Percentiles rank a stretch among this genome's conserved stretches.
phyloP scores from a whole-genome alignment of 2,329 filamentous ascomycete species.

The Plenodomus lindquistii region DNA sequence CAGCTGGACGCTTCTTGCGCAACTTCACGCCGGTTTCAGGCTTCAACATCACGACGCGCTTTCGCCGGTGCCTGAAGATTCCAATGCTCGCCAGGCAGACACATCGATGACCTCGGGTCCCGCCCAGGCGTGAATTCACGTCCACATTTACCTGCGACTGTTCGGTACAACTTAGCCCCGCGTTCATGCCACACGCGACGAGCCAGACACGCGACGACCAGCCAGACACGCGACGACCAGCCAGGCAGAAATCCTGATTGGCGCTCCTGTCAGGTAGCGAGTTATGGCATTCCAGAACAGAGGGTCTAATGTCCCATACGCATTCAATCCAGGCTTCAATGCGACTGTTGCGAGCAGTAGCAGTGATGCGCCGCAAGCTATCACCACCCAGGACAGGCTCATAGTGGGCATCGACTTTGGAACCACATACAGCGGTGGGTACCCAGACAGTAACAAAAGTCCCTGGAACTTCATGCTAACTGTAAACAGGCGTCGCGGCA shows the following conservation, averaged over 20 bases:
- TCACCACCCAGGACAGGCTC: slow-evolving; percentile 59
- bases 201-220: slow-evolving; percentile 1
- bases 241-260: slow-evolving; percentile 3
- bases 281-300: slow-evolving; percentile 29
- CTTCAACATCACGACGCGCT: slow-evolving; percentile 22
- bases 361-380: slow-evolving; percentile 13
- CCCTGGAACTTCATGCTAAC: slow-evolving; percentile 13
- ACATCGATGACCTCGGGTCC: slow-evolving; percentile 32
- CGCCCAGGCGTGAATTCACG: slow-evolving; percentile 3
- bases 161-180: slow-evolving; percentile 15
- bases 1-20: slow-evolving; percentile 15
- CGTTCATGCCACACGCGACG: slow-evolving; percentile 17
- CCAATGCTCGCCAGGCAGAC: slow-evolving; percentile 36
- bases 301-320: slow-evolving; percentile 36
- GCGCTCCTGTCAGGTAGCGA: slow-evolving; percentile 9
- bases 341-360: slow-evolving; percentile 20
- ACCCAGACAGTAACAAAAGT: not conserved
- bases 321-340: slow-evolving; percentile 36
- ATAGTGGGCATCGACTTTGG: slow-evolving; percentile 83
- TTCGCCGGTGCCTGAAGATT: slow-evolving; percentile 28
- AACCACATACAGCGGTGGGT: slow-evolving; percentile 75
- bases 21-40: slow-evolving; percentile 20
- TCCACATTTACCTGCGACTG: slow-evolving; percentile 4
- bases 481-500: slow-evolving; percentile 62
- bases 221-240: slow-evolving; percentile 3